Evolutionary conservation across 192 early-diverging fungal genomes (phyloP).

Genomic region (Coemansia sp.): DNA sequence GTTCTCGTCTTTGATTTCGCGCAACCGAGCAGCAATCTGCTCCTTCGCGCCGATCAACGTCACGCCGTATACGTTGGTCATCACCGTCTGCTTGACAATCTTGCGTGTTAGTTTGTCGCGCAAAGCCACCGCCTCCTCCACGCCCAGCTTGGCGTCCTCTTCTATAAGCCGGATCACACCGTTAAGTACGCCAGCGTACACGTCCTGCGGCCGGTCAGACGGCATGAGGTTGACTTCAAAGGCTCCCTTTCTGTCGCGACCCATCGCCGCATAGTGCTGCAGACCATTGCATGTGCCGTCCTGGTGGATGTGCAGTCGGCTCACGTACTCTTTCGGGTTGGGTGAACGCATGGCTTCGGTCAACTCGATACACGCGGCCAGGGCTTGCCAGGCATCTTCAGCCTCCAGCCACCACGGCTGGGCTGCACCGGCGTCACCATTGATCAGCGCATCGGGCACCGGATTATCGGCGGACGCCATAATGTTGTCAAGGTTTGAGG

Average conservation of each 20-base stretch:
- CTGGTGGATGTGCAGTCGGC: conserved; percentile 87
- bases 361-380: conserved; percentile 88
- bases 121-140: conserved; percentile 64
- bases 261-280: conserved; percentile 98
- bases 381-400: conserved; percentile 92
- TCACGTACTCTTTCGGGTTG: conserved; percentile 69
- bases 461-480: conserved; percentile 84
- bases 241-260: conserved; percentile 87
- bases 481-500: conserved; percentile 76
- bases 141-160: conserved; percentile 63
- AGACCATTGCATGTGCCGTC: conserved; percentile 98
- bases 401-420: conserved; percentile 86
- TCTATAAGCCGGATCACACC: conserved; percentile 70
- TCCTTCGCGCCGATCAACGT: conserved; percentile 90
- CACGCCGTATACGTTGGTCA: conserved; percentile 99
- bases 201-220: conserved; percentile 84
- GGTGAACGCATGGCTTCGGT: conserved; percentile 69
- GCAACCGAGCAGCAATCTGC: conserved; percentile 84
- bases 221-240: conserved; percentile 86
- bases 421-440: conserved; percentile 47
- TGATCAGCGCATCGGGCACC: conserved; percentile 47
- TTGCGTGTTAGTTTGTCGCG: conserved; percentile 78
- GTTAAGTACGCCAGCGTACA: conserved; percentile 88
- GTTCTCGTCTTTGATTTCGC: conserved; percentile 72
- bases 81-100: conserved; percentile 98